Evolutionary conservation across 78 protist species (phyloP), one percentile per base, ranked within the genome.

Genomic region (Dictyostelium brefeldianum): DNA sequence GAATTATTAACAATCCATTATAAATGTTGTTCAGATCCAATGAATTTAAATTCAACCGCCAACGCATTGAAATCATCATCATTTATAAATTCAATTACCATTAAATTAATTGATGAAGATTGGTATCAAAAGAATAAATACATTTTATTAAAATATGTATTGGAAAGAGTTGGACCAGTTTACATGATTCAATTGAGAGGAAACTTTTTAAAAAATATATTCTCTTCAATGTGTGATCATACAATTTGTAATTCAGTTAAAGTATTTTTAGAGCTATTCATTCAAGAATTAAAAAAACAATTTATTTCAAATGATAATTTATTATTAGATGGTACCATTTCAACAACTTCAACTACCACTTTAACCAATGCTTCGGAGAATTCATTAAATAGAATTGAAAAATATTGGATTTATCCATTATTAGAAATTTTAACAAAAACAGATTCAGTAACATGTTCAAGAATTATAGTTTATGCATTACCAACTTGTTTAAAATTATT

Each of bases 81-180:
- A 27, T 87, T 87, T 53, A 77, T 87, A 4, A 65, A 67, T 46
- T 22, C 36, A 22, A 74, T 87, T 64, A 87, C 92, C 25, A 27
- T 29, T 18, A 47, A 70, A 53, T 46, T 87, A 15, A 77, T 87
- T 50, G 92, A 87, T 14, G 92, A 87, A 64, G 81, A 75, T 59
- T 87, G 92, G 92, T 56, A 36, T n/a, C 78, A 62, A 64, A 87
- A 78, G 83, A 78, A 81, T 31, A 87, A 87, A 65, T 87, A 87
- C 56, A 54, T 77, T 41, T 48, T 87, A 22, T 46, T 87, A 18
- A 57, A 47, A 47, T 62, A 65, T 15, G 20, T 87, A 12, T 46
- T 87, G 15, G 92, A 87, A 29, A 62, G 47, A 62, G 92, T 75
- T 47, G 82, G 84, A 4, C 56, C 92, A 20, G 14, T 64, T n/a